These are phyloP conservation scores for Geotrichum carabidarum DNA, from an alignment of 1,139 yeast genomes.

Conservation along the genomic window DNA sequence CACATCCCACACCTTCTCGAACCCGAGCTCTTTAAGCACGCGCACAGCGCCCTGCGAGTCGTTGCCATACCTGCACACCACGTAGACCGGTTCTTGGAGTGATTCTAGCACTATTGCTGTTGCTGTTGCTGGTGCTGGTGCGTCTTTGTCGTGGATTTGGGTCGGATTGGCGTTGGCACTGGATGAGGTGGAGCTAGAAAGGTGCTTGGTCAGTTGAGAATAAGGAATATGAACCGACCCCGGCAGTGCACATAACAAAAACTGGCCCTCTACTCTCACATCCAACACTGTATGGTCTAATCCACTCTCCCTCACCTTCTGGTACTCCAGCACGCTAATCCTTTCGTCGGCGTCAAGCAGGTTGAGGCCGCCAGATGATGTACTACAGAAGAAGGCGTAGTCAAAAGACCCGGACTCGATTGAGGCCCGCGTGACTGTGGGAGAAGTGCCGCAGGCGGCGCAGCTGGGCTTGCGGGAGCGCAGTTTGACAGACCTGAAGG, in stretches of 20 bases:
- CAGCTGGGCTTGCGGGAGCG: conserved; percentile 61
- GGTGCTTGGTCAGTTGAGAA: conserved; percentile 25
- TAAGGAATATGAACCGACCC: conserved; percentile 58
- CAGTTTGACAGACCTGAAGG: conserved; percentile 71
- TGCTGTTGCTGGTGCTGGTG: background rate
- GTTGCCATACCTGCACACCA: conserved; percentile 83
- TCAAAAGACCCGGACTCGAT: conserved; percentile 50
- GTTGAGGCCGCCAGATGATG: conserved; percentile 7
- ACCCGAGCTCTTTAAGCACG: conserved; percentile 48
- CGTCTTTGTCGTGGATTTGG: conserved; percentile 11
- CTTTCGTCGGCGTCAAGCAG: conserved; percentile 40
- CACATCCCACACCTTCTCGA: conserved; percentile 54
- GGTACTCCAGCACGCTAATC: conserved; percentile 44
- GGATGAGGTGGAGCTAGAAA: conserved; percentile 16
- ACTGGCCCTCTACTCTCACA: conserved; percentile 80
- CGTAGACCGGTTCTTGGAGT: conserved; percentile 33
- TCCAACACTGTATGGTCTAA: conserved; percentile 49
- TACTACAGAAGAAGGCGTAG: conserved; percentile 73
- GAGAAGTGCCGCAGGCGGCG: conserved; percentile 54
- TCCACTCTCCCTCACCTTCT: background rate
- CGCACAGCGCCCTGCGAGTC: conserved; percentile 79
- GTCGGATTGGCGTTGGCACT: too few relatives aligned
- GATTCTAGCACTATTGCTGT: background rate
- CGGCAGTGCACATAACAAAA: conserved; percentile 56
- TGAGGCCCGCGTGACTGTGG: conserved; percentile 43